phyloP scores from a whole-genome alignment of 148 eudicot species.

The Rhododendron ferrugineum region DNA sequence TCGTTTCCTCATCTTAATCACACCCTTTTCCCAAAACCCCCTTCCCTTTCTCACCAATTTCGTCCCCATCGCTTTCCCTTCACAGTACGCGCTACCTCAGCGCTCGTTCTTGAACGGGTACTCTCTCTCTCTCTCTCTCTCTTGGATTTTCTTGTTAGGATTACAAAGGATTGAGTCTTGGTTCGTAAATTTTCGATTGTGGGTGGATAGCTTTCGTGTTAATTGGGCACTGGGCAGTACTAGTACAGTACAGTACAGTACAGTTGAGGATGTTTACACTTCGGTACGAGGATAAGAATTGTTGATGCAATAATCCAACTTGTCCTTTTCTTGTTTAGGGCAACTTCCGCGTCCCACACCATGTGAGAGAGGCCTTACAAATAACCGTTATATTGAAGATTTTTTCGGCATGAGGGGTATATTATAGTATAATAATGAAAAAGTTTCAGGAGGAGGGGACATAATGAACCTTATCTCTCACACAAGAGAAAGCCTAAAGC shows the following conservation, averaged over 20 bases:
- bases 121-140: constrained; percentile 5
- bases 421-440: neutral
- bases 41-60: constrained; percentile 23
- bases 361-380: too few species aligned
- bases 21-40: constrained; percentile 17
- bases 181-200: neutral
- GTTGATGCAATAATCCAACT: neutral
- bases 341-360: neutral
- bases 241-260: neutral
- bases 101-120: constrained; percentile 22
- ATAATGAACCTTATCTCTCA: neutral
- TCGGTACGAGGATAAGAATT: neutral
- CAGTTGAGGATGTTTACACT: neutral
- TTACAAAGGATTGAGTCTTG: neutral
- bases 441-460: neutral
- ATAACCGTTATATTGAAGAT: too few species aligned
- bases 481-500: neutral
- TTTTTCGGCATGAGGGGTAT: neutral
- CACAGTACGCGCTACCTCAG: constrained; percentile 33
- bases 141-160: neutral
- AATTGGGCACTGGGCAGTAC: neutral
- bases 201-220: neutral
- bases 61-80: constrained; percentile 14
- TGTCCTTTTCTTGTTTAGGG: neutral
- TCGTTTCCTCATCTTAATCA: constrained; percentile 14